These are phyloP conservation scores for Nakaseomyces nivariensis DNA, from an alignment of 1,139 yeast species.

Conservation along the genomic window DNA sequence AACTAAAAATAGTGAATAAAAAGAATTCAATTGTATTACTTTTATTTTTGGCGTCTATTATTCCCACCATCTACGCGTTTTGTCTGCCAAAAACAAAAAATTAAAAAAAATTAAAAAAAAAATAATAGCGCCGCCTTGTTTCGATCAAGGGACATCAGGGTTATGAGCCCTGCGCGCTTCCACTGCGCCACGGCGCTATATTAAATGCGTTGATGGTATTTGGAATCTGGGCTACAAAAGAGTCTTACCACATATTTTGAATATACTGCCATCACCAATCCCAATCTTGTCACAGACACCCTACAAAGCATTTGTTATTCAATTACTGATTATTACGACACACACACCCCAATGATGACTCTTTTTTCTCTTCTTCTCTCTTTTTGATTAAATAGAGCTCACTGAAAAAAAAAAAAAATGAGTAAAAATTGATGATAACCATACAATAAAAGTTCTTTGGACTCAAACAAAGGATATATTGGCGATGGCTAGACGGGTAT, in stretches of 20 bases:
- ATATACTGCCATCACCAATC: no score
- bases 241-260: no score
- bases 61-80: no score
- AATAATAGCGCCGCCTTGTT: slow-evolving; percentile 89
- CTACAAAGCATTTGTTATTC: neutral
- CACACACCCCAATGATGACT: neutral
- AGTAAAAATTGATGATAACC: no score
- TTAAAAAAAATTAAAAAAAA: slow-evolving; percentile 7
- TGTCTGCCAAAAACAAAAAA: neutral
- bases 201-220: neutral
- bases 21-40: no score
- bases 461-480: no score
- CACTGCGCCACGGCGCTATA: slow-evolving; percentile 93
- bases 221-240: neutral
- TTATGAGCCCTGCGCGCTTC: slow-evolving; percentile 99
- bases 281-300: neutral
- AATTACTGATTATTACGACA: no score
- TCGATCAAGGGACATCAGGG: slow-evolving; percentile 99
- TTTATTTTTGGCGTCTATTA: no score
- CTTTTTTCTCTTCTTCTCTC: neutral
- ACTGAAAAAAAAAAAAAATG: neutral
- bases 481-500: slow-evolving; percentile 3
- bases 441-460: no score
- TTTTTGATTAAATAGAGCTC: no score
- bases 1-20: no score